A percentile compares a stretch with the other conserved stretches of the same genome.
Conservation (phyloP, 2,329 filamentous ascomycete genomes). For the Didymella sp. region DNA sequence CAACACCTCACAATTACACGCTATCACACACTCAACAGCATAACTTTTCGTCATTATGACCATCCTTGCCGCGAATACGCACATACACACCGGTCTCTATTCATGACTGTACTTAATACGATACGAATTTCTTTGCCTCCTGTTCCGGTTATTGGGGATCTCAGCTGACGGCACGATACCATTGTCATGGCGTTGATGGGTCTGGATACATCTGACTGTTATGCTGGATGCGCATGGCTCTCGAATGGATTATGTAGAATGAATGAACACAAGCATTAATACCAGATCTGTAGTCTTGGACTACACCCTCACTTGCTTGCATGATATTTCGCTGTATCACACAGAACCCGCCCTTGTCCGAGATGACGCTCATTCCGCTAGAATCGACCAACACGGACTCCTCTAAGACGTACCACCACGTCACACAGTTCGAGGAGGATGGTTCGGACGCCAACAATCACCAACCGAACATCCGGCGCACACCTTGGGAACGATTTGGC, state of each 20-base stretch:
- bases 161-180: background rate
- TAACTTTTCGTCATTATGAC: background rate
- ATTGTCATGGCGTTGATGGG: constrained; percentile 10
- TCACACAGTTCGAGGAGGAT: too few species aligned
- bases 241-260: background rate
- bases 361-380: too few species aligned
- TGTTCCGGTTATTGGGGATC: background rate
- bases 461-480: too few species aligned
- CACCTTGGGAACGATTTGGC: too few species aligned
- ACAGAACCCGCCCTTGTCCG: too few species aligned
- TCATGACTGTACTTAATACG: constrained; percentile 18
- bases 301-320: too few species aligned
- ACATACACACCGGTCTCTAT: background rate
- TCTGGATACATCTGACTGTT: constrained; percentile 2
- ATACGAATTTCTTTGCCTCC: constrained; percentile 14
- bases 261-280: background rate
- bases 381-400: too few species aligned
- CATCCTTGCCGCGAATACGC: background rate
- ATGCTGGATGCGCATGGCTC: background rate
- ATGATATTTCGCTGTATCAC: too few species aligned
- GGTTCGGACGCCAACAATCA: too few species aligned
- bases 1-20: background rate
- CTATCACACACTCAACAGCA: background rate
- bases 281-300: too few species aligned
- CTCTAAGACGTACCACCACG: too few species aligned